Evolutionary conservation across 1,139 yeast genomes (phyloP).

Genomic region (Geotrichum cucujoidarum): DNA sequence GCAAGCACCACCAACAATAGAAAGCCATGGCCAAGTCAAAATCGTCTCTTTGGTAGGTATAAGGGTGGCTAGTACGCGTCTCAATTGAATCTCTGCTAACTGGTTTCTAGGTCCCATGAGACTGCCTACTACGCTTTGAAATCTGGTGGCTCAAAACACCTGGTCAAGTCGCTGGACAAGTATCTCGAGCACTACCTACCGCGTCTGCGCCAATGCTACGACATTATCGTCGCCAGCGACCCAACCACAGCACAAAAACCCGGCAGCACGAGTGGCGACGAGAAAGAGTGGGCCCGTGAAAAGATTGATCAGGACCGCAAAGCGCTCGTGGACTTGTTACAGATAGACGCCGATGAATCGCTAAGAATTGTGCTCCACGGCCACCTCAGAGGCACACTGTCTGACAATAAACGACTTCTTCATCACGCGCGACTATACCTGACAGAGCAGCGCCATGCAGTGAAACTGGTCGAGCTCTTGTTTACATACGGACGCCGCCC

Average conservation of each 20-base stretch:
- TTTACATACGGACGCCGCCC: slow-evolving; percentile 18
- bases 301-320: slow-evolving; percentile 23
- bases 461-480: slow-evolving; percentile 24
- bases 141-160: slow-evolving; percentile 21
- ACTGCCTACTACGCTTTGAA: slow-evolving; percentile 28
- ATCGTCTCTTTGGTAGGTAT: slow-evolving; percentile 22
- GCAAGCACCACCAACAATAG: background rate
- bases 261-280: slow-evolving; percentile 19
- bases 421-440: slow-evolving; percentile 26
- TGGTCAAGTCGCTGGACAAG: slow-evolving; percentile 23
- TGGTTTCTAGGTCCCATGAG: slow-evolving; percentile 27
- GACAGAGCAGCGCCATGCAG: slow-evolving; percentile 26
- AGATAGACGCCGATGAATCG: slow-evolving; percentile 26
- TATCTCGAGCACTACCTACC: slow-evolving; percentile 23
- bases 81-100: slow-evolving; percentile 2
- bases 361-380: slow-evolving; percentile 26
- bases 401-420: slow-evolving; percentile 21
- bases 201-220: slow-evolving; percentile 25
- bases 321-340: slow-evolving; percentile 23
- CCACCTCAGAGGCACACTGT: slow-evolving; percentile 23
- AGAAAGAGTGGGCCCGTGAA: slow-evolving; percentile 23
- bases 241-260: slow-evolving; percentile 7
- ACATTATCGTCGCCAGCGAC: slow-evolving; percentile 17
- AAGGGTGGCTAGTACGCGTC: too few relatives aligned
- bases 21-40: slow-evolving; percentile 5